Base-by-base conservation (phyloP, 768 basidiomycete genomes). In the Auriscalpium orientale region DNA sequence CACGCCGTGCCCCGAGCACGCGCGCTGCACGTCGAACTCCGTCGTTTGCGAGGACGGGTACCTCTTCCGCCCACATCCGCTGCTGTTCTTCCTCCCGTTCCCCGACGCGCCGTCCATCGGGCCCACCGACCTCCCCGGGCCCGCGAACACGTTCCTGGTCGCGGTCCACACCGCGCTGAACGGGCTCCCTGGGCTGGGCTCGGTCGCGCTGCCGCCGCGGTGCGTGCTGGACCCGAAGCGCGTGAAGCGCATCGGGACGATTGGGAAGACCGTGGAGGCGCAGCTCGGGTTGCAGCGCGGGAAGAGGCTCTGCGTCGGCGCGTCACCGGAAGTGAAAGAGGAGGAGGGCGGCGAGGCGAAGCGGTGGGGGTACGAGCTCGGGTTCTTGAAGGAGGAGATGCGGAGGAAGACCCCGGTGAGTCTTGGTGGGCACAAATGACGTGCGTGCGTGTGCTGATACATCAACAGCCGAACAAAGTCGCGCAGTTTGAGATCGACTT, bases 191-290 rank as follows among this genome's bases (percentile, higher is more conserved):
- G 80, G 82, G 35, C 70, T 90, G 21, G 88, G 89, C n/a, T 80
- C 86, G 57, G 77, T 92, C 43, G 88, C 83, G 20, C 74, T 93
- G 51, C 82, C 89, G 22, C 87, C 87, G 43, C 76, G 80, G 47
- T 93, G 91, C 65, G 72, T 83, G 49, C 85, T 87, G 71, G 89
- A 93, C 70, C 87, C 87, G 53, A 80, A 74, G 65, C 75, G 90
- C 65, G 89, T 84, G 71, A 71, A 76, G 53, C 77, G 85, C 61
- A 88, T 93, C 47, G 89, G 89, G 37, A 78, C 72, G 20, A 72
- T 94, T 54, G 91, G 88, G 1, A 88, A 83, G 63, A 80, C 79
- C 10, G 79, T 92, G 51, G 87, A 90, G 68, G 71, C 75, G 33
- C 68, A 79, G 48, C 75, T 89, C 56, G 81, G 81, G 11, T 75